Evolutionary conservation across 2,329 filamentous ascomycete genomes (phyloP).

Genomic region (Botrytis deweyae): DNA sequence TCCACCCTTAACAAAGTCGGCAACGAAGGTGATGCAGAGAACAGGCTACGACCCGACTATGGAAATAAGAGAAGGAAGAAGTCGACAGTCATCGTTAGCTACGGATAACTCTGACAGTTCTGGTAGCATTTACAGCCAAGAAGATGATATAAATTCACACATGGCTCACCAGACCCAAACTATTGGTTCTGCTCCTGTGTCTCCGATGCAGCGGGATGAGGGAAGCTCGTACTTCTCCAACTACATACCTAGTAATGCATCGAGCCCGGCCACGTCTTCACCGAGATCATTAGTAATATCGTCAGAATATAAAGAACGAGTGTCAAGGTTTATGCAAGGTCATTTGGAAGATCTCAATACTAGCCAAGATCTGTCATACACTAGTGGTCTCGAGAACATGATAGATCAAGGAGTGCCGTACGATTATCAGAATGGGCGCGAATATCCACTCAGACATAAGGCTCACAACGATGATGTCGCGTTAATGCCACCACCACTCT

Average conservation of each 20-base stretch:
- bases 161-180: not conserved
- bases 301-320: slow-evolving; percentile 16
- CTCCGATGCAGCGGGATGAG: slow-evolving; percentile 4
- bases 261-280: not conserved
- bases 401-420: slow-evolving; percentile 20
- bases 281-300: slow-evolving; percentile 5
- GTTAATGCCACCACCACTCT: slow-evolving; percentile 11
- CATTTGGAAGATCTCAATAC: slow-evolving; percentile 1
- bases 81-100: slow-evolving; percentile 9
- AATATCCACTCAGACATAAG: not conserved
- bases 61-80: slow-evolving; percentile 2
- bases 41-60: slow-evolving; percentile 28
- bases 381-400: slow-evolving; percentile 16
- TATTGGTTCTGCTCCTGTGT: not conserved
- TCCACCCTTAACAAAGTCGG: slow-evolving; percentile 25
- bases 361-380: not conserved
- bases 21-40: slow-evolving; percentile 30
- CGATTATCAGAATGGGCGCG: slow-evolving; percentile 7
- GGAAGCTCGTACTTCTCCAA: not conserved
- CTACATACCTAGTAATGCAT: not conserved
- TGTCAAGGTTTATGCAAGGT: slow-evolving; percentile 3
- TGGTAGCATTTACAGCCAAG: slow-evolving; percentile 15
- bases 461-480: slow-evolving; percentile 2
- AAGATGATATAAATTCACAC: not conserved
- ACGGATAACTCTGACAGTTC: slow-evolving; percentile 20